A percentile compares a stretch with the other conserved stretches of the same genome.
Evolutionary conservation across 2,329 filamentous ascomycete genomes (phyloP).

Genomic region (Alternaria viburni): DNA sequence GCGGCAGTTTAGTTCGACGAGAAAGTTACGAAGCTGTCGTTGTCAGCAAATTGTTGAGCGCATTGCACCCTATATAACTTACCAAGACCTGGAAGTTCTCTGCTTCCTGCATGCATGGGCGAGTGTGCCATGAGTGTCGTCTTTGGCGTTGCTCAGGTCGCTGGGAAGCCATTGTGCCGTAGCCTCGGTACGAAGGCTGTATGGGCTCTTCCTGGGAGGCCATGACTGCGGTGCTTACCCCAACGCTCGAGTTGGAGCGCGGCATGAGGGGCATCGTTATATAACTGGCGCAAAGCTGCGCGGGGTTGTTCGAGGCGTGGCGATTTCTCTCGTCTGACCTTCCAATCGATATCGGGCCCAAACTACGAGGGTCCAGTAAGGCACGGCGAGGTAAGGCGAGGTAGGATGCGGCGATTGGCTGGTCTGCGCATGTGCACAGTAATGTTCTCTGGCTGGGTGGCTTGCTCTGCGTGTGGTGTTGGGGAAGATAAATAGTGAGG

Average conservation of each 20-base stretch:
- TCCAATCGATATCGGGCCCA: conserved; percentile 10
- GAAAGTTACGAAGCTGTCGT: conserved; percentile 74
- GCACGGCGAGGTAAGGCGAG: conserved; percentile 1
- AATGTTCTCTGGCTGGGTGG: conserved; percentile 24
- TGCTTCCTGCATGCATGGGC: conserved; percentile 53
- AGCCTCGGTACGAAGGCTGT: conserved; percentile 41
- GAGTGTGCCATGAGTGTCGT: conserved; percentile 56
- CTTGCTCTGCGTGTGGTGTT: conserved; percentile 17
- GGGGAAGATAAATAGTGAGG: conserved; percentile 14
- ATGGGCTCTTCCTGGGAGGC: conserved; percentile 53
- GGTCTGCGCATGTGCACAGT: conserved; percentile 28
- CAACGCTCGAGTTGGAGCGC: conserved; percentile 26
- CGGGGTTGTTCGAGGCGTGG: conserved; percentile 30
- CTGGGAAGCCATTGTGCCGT: conserved; percentile 39
- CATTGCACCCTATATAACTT: conserved; percentile 6
- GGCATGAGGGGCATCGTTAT: conserved; percentile 34
- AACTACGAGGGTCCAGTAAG: conserved; percentile 19
- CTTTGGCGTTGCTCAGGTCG: conserved; percentile 43
- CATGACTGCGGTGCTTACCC: conserved; percentile 44
- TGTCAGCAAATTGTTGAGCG: conserved; percentile 22
- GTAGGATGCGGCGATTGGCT: conserved; percentile 19
- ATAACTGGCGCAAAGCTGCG: conserved; percentile 21
- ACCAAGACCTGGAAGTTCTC: conserved; percentile 57
- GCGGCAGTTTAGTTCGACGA: conserved; percentile 84
- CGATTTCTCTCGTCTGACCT: conserved; percentile 13